Base-by-base conservation (phyloP, 164 flowering plant species). In the Aristolochia californica region DNA sequence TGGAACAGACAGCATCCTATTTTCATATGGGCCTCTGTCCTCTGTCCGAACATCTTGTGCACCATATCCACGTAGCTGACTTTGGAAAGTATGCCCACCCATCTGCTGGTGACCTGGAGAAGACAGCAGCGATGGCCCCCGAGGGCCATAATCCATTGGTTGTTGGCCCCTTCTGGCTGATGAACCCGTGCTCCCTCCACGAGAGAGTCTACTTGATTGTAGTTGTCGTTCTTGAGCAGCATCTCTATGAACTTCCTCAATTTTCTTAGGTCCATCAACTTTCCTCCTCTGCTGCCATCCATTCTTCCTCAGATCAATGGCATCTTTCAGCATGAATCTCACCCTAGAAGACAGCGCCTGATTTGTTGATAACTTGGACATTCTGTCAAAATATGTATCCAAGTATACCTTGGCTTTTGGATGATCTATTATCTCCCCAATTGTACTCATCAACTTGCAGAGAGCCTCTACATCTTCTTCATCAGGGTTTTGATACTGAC, bases 221-320 rank as follows among this genome's bases (percentile, higher is more conserved):
- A 80, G 78, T 52, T 88, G 95, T 20, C 96, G 74, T 62, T 93
- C 94, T 71, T 89, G 91, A 45, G 96, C 91, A 57, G 99, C 97
- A 79, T 89, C 96, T 54, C 99, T 77, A 69, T 87, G 99, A 58
- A 93, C 90, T 62, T 93, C 96, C 68, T 93, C 97, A 62, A 93
- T 93, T 78, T 93, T 93, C 55, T 93, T 89, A 1, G 99, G 97
- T 27, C 99, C 96, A 68, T 93, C 97, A 74, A 93, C 80, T 71
- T 93, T 93, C 70, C 95, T 81, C 70, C 97, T 84, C 68, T 89
- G 91, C 67, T 86, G 94, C 99, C 99, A 93, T 59, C 80, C 83
- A 50, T 89, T 93, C 74, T 68, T 89, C 69, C 99, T 83, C 67
- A 93, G 69, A 68, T 93, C 99, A 78, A 93, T 87, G 24, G 95